Evolutionary conservation across 192 early-diverging fungal species (phyloP), one percentile per base, ranked within the genome.

Genomic region (Ambispora gerdemannii): DNA sequence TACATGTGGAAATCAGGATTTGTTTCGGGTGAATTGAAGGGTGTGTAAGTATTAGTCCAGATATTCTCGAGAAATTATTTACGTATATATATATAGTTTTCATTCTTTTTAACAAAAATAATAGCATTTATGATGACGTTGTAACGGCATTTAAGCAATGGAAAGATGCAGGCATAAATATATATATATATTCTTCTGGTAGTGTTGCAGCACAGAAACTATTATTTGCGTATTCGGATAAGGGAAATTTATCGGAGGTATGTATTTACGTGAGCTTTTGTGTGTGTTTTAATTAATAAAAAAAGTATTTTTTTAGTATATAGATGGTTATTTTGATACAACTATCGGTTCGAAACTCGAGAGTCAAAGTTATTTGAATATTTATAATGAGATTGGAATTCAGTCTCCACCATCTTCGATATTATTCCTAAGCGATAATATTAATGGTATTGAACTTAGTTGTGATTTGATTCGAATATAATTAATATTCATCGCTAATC

Each of bases 161-260:
- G 95, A 80, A 74, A 24, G 56, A 76, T 19, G 63, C 72, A 3
- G 84, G 82, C 25, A 80, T 84, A 49, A 82, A 81, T 69, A 82
- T 98, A 49, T 97, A 89, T 74, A 97, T 99, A 34, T 99, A 98
- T 83, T 97, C 95, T 28, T 97, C 95, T 68, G 97, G 97, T 10
- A 95, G 93, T 53, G 84, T 99, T 3, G 78, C 82, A 35, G 97
- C 95, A 0, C 97, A 99, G 69, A 98, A 98, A 78, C 82, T 97
- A 11, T 76, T 99, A 8, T 97, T 99, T 80, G 87, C 88, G 15
- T 87, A 84, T 72, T 90, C 89, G 2, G 85, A 89, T 36, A 84
- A 92, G 50, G 95, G 94, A 15, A 81, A 96, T 61, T 60, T 98
- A 50, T 78, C 86, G 25, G 72, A 76, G 30, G 85, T 88, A 82